phyloP scores from a whole-genome alignment of 306 rosid species.

The Abrus precatorius region DNA sequence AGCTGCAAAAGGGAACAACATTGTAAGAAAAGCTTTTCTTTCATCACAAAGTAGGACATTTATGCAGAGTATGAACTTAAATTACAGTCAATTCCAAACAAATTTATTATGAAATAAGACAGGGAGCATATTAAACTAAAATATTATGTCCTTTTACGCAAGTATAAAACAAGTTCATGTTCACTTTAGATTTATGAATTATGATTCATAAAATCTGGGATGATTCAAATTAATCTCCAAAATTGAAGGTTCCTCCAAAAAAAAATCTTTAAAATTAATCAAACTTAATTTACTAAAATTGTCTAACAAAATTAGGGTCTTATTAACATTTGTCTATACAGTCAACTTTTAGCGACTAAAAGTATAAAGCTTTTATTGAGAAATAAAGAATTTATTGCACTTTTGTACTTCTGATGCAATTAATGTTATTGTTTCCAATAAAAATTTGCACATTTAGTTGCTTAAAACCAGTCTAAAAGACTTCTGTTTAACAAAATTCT shows the following conservation, averaged over 20 bases:
- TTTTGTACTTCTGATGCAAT: too few species aligned
- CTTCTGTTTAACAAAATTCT: background rate
- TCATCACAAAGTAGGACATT: background rate
- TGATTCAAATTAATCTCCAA: background rate
- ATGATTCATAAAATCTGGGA: background rate
- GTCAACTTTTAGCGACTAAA: too few species aligned
- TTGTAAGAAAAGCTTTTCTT: conserved; percentile 27
- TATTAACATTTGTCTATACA: too few species aligned
- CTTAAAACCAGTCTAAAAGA: too few species aligned
- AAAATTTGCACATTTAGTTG: too few species aligned
- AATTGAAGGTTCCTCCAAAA: background rate
- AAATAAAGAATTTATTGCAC: too few species aligned
- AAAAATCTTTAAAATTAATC: background rate
- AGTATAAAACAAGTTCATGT: background rate
- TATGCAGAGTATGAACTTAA: background rate
- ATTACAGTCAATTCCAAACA: background rate
- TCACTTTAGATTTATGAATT: conserved; percentile 14
- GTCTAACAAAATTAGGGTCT: background rate
- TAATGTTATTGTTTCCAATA: too few species aligned
- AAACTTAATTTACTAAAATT: background rate
- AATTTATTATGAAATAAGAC: background rate
- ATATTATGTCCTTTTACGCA: background rate
- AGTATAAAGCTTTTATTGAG: too few species aligned
- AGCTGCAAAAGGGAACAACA: conserved; percentile 58
- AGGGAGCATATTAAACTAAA: background rate